A percentile compares a stretch with the other conserved stretches of the same genome.
Evolutionary conservation across 202 grass and related monocot genomes (phyloP).

Genomic region (Saccharum hybrid): DNA sequence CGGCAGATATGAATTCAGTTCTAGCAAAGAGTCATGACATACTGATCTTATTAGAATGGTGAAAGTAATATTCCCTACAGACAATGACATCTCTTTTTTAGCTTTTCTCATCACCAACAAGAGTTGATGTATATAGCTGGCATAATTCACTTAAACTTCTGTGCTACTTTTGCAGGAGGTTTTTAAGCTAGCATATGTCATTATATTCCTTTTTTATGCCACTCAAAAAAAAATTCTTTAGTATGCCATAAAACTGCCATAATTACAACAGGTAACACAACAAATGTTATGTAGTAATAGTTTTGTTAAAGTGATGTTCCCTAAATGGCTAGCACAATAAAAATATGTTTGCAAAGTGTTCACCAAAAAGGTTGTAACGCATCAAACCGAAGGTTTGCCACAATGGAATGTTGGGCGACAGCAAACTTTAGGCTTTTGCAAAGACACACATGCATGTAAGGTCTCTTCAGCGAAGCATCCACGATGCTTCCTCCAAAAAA

Average conservation of each 20-base stretch:
- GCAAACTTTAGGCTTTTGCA: neutral
- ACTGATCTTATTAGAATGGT: neutral
- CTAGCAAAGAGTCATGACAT: neutral
- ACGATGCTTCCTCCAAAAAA: constrained; percentile 20
- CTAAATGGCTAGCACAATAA: constrained; percentile 6
- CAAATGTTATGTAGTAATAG: neutral
- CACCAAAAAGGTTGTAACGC: neutral
- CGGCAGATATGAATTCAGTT: constrained; percentile 1
- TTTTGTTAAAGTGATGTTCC: constrained; percentile 6
- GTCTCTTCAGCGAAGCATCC: neutral
- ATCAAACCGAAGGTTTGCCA: neutral
- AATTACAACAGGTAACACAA: neutral
- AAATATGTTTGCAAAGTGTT: neutral
- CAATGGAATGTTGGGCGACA: neutral
- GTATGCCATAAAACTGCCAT: neutral
- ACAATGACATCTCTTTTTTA: neutral
- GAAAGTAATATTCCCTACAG: neutral
- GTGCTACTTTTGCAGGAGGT: neutral
- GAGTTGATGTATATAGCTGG: neutral
- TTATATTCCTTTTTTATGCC: neutral
- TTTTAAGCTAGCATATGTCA: neutral
- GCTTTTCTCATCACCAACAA: neutral
- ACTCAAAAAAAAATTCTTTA: neutral
- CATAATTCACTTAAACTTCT: neutral
- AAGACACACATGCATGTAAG: neutral